Evolutionary conservation across 306 rosid genomes (phyloP).

Genomic region (Vicia sativa): DNA sequence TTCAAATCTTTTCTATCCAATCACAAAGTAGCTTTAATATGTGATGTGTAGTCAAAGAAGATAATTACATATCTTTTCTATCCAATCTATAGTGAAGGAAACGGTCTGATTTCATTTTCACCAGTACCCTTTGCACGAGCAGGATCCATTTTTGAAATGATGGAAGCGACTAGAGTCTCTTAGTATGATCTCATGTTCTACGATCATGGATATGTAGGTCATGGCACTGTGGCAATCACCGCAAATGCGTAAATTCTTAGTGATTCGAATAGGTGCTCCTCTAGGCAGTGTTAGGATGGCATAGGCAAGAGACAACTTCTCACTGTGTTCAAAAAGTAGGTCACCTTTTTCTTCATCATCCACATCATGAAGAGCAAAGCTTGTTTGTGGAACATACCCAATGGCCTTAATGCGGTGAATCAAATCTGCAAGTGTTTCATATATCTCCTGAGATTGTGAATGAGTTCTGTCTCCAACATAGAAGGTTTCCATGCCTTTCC

Average conservation of each 20-base stretch:
- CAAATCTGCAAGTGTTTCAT: slow-evolving; percentile 56
- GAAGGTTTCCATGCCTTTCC: slow-evolving; percentile 62
- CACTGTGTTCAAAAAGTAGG: slow-evolving; percentile 81
- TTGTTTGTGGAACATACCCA: slow-evolving; percentile 80
- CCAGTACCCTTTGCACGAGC: slow-evolving; percentile 85
- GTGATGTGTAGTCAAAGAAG: slow-evolving; percentile 1
- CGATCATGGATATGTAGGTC: slow-evolving; percentile 69
- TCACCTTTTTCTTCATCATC: slow-evolving; percentile 87
- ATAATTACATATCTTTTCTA: slow-evolving; percentile 32
- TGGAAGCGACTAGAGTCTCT: slow-evolving; percentile 92
- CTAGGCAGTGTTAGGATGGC: slow-evolving; percentile 58
- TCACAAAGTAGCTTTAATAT: neutral
- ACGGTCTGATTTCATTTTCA: slow-evolving; percentile 40
- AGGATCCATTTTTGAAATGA: slow-evolving; percentile 82
- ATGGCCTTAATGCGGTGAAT: slow-evolving; percentile 68
- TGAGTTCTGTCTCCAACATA: slow-evolving; percentile 81
- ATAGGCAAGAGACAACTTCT: slow-evolving; percentile 92
- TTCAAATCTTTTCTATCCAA: slow-evolving; percentile 3
- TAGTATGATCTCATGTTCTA: slow-evolving; percentile 76
- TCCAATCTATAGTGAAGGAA: neutral
- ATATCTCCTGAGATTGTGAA: slow-evolving; percentile 60
- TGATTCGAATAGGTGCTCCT: slow-evolving; percentile 60
- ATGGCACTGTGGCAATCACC: slow-evolving; percentile 85
- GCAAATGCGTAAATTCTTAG: slow-evolving; percentile 75
- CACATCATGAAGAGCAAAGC: slow-evolving; percentile 87